Evolutionary conservation across 2,329 filamentous ascomycete genomes (phyloP).

Genomic region (Phoma herbarum): DNA sequence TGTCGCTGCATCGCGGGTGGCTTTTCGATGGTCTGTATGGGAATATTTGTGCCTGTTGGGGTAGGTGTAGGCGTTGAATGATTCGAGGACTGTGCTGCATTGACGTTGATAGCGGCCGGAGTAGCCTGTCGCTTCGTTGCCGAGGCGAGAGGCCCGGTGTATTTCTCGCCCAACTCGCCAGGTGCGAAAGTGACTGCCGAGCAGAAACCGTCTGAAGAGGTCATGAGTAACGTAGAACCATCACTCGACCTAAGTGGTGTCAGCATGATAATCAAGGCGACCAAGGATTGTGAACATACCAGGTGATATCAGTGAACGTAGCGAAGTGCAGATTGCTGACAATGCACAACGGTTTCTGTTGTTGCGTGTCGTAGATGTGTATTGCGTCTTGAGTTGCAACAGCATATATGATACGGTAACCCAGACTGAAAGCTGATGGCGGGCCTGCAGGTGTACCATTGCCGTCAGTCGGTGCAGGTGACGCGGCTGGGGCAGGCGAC

Average conservation of each 20-base stretch:
- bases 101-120: constrained; percentile 55
- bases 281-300: constrained; percentile 65
- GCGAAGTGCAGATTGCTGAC: constrained; percentile 98
- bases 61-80: constrained; percentile 77
- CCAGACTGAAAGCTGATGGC: constrained; percentile 77
- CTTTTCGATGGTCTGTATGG: constrained; percentile 58
- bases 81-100: constrained; percentile 57
- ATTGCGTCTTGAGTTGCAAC: constrained; percentile 97
- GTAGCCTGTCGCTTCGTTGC: constrained; percentile 40
- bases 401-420: constrained; percentile 94
- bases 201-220: constrained; percentile 98
- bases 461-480: constrained; percentile 59
- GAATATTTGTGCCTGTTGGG: constrained; percentile 69
- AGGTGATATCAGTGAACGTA: constrained; percentile 94
- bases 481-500: constrained; percentile 58
- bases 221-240: constrained; percentile 83
- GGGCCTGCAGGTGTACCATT: constrained; percentile 58
- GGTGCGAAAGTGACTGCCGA: constrained; percentile 85
- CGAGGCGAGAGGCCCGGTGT: constrained; percentile 69
- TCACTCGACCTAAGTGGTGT: constrained; percentile 71
- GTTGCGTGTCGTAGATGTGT: constrained; percentile 94
- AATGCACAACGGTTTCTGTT: constrained; percentile 89
- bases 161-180: constrained; percentile 84
- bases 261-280: not conserved
- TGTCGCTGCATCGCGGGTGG: constrained; percentile 63